Evolutionary conservation across 495 filamentous ascomycete genomes (phyloP).

Genomic region (Cairneyella variabilis): DNA sequence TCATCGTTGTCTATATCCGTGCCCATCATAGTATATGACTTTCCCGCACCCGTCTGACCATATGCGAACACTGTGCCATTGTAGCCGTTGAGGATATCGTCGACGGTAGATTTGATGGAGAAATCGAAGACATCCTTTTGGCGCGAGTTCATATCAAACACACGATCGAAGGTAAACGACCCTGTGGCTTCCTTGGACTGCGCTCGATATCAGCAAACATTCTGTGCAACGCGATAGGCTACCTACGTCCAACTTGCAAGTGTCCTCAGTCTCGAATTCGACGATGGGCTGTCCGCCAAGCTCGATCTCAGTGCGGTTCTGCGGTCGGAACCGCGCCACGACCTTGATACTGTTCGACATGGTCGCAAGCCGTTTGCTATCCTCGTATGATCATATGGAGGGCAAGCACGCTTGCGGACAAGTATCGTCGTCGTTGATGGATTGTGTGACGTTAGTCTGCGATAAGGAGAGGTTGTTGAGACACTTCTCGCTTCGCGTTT

Average conservation of each 20-base stretch:
- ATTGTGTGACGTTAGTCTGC: conserved; percentile 1
- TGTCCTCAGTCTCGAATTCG: conserved; percentile 81
- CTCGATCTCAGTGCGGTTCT: conserved; percentile 87
- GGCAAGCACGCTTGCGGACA: neutral
- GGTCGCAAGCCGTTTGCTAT: conserved; percentile 21
- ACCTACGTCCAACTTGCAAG: conserved; percentile 80
- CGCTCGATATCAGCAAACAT: conserved; percentile 15
- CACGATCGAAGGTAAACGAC: conserved; percentile 93
- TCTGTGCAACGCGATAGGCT: conserved; percentile 9
- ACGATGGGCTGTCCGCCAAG: conserved; percentile 92
- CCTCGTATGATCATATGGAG: conserved; percentile 22
- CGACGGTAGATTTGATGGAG: conserved; percentile 92
- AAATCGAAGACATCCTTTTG: conserved; percentile 95
- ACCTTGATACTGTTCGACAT: conserved; percentile 63
- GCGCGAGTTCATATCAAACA: conserved; percentile 86
- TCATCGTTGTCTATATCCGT: conserved; percentile 89
- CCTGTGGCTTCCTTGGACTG: conserved; percentile 82
- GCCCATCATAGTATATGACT: conserved; percentile 99
- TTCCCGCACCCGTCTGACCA: conserved; percentile 96
- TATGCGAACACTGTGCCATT: conserved; percentile 99
- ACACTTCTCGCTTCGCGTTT: conserved; percentile 6
- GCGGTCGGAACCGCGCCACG: conserved; percentile 94
- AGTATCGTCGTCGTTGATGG: conserved; percentile 1
- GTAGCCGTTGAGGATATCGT: conserved; percentile 97
- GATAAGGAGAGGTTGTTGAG: conserved; percentile 28